Evolutionary conservation across 306 rosid species (phyloP).

Genomic region (Acacia acuminata): DNA sequence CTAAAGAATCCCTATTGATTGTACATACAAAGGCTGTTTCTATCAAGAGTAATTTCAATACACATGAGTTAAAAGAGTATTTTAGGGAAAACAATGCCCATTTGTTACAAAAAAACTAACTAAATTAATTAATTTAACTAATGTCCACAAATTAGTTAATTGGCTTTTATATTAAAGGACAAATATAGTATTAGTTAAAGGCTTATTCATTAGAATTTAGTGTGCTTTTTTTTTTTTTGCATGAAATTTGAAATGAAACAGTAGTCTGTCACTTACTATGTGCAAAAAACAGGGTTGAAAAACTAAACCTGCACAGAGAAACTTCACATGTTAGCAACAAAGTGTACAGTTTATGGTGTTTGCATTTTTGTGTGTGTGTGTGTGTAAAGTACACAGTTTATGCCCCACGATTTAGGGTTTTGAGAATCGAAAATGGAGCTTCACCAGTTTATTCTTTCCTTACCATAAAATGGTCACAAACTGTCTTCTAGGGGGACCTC

Average conservation of each 20-base stretch:
- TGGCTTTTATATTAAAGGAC: too few species aligned
- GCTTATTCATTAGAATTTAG: neutral
- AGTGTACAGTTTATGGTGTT: neutral
- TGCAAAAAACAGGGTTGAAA: constrained; percentile 70
- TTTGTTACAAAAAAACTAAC: too few species aligned
- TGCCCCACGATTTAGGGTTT: neutral
- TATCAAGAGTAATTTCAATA: too few species aligned
- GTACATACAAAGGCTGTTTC: too few species aligned
- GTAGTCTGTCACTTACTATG: constrained; percentile 58
- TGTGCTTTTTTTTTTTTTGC: neutral
- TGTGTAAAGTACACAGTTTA: neutral
- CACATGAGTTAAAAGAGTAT: too few species aligned
- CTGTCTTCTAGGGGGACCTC: constrained; percentile 73
- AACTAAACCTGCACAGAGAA: constrained; percentile 58
- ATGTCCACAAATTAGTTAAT: too few species aligned
- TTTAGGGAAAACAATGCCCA: too few species aligned
- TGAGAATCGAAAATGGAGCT: neutral
- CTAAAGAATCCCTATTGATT: too few species aligned
- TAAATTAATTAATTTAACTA: too few species aligned
- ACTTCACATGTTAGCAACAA: constrained; percentile 13
- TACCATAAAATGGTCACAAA: constrained; percentile 68
- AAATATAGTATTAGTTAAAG: neutral
- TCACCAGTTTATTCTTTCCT: neutral
- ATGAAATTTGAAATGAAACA: neutral
- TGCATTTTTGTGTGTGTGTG: neutral